Percentiles rank a stretch among this genome's conserved stretches.
Conservation (phyloP, 116 monocot species). For the Papilionanthe hybrid region DNA sequence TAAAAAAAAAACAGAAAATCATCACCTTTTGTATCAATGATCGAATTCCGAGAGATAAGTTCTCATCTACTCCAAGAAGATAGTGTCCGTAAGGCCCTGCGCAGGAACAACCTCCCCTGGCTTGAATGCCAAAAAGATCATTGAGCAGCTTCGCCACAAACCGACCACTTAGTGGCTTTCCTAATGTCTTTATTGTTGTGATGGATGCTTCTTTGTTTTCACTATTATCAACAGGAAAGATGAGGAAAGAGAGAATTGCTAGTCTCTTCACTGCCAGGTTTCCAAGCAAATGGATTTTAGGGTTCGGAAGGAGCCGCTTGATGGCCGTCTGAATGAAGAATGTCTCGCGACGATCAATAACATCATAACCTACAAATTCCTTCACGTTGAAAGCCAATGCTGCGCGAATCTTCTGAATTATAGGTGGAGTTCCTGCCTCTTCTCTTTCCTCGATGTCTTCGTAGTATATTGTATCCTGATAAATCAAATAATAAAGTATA, state of each 20-base stretch:
- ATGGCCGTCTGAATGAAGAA: constrained; percentile 17
- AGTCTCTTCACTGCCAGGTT: constrained; percentile 28
- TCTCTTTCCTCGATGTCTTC: constrained; percentile 59
- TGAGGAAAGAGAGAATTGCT: constrained; percentile 63
- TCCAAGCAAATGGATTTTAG: constrained; percentile 40
- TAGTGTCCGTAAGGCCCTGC: constrained; percentile 69
- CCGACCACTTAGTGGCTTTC: constrained; percentile 46
- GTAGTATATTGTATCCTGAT: constrained; percentile 61
- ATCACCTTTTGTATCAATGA: constrained; percentile 36
- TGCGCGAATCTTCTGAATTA: constrained; percentile 57
- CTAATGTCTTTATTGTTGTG: background rate
- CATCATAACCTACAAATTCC: constrained; percentile 28
- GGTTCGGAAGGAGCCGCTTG: constrained; percentile 25
- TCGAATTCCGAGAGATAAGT: constrained; percentile 26
- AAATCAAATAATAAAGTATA: background rate
- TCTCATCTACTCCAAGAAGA: constrained; percentile 41
- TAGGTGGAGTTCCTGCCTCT: constrained; percentile 74
- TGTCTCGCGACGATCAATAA: constrained; percentile 27
- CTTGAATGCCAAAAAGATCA: constrained; percentile 76
- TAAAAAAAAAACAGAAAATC: background rate
- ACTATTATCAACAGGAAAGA: constrained; percentile 20
- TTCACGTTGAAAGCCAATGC: constrained; percentile 64
- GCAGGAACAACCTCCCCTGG: constrained; percentile 63
- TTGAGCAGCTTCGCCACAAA: constrained; percentile 56
- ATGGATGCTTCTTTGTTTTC: background rate